Base-by-base conservation (phyloP, 495 filamentous ascomycete genomes). In the Penicillium samsonianum region DNA sequence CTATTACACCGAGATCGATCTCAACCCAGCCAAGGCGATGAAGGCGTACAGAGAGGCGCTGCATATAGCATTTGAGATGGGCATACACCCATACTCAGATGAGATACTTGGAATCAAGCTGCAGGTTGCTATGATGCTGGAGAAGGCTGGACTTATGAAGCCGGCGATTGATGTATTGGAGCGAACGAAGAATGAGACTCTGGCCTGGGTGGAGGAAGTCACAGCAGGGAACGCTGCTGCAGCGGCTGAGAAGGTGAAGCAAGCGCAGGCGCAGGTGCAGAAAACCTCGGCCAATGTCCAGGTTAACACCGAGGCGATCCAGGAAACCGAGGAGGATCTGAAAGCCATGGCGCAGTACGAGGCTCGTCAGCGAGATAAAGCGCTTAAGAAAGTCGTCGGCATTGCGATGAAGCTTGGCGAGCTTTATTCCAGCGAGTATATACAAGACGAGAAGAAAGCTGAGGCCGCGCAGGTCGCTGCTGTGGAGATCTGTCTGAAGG, bases 21-120 rank as follows among this genome's bases (percentile, higher is more conserved):
- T 86, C 9, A 83, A 94, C 41, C 84, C 88, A n/a, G 73, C 82
- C 46, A 78, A 84, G 47, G 92, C 94, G 2, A 72, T 95, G 38
- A 87, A 88, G 52, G 88, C 91, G 71, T 98, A 96, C 70, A 83
- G 83, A 57, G 78, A 86, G 46, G 94, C 93, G 3, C 70, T 98
- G 41, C 74, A 80, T 57, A 77, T 85, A 16, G 90, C 89, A 35
- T 70, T 82, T 19, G 84, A 92, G 65, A 61, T 87, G 41, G 82
- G 84, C 0, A 85, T 99, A 75, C 90, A 97, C 69, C 89, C 89
- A 3, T 94, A 90, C 63, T 90, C 87, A 3, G 89, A 96, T 57
- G 94, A 96, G 64, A 83, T 97, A 14, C 76, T 96, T 46, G 94
- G 94, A 1, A 82, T 99, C 19, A 94, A 90, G 74, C 83, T 96